Evolutionary conservation across 176 grass and related monocot genomes (phyloP), one percentile per base, ranked within the genome.

Genomic region (Eleusine coracana): DNA sequence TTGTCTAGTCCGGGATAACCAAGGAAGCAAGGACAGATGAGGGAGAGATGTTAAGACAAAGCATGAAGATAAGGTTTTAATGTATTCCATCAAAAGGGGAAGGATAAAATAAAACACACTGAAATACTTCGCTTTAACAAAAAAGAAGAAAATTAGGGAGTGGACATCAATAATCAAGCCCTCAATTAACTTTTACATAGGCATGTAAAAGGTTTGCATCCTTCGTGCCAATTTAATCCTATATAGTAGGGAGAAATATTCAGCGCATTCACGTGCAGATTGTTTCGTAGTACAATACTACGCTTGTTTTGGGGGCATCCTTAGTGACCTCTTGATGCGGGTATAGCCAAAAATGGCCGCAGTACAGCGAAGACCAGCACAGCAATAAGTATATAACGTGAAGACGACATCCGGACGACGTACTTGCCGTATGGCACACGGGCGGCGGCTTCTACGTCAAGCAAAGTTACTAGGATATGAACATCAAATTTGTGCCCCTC

Each of bases 351-450:
- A 46, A 63, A 45, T 31, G 3, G 58, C 38, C 10, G 38, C 74
- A 77, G 38, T 5, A 70, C n/a, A 81, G 3, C 12, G 66, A 80
- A 45, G 79, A 14, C 70, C 70, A 68, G 51, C 64, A 15, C 63
- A 31, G 39, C 41, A 21, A 21, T 58, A 58, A 41, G 21, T 63
- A 51, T 31, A 11, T 1, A 25, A 42, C 54, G 50, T 7, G 38
- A 75, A 27, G 41, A 71, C 23, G 11, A 34, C 23, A 23, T 54
- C 6, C 61, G 63, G 51, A 18, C 6, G 50, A 71, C 54, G 50
- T 75, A 52, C 63, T 49, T 61, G 63, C 78, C 64, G 28, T 76
- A 60, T 64, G 79, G 4, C 73, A 54, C 49, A 58, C 59, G 38
- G 37, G 51, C 6, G 17, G 27, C 49, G 51, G 14, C 63, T 75